These are phyloP conservation scores for Proliferodiscus dingleyae DNA, from an alignment of 2,329 filamentous ascomycete species.

Conservation along the genomic window DNA sequence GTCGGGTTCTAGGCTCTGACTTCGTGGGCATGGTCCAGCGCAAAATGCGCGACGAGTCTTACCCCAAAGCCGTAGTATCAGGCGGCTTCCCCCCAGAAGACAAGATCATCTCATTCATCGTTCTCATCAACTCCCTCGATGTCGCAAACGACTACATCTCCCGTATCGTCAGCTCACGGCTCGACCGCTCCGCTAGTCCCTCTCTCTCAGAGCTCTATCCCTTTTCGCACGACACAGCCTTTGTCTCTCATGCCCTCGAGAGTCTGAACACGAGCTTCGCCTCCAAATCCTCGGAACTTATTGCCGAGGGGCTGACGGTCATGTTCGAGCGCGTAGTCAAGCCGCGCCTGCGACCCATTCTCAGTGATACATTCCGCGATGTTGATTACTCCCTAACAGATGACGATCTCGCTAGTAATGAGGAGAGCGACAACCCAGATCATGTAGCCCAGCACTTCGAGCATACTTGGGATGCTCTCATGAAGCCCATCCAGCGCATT, in stretches of 20 bases:
- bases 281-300: constrained; percentile 72
- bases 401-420: constrained; percentile 53
- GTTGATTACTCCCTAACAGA: constrained; percentile 74
- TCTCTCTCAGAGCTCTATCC: constrained; percentile 66
- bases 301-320: constrained; percentile 78
- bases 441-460: constrained; percentile 75
- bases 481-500: constrained; percentile 77
- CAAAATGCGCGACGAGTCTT: constrained; percentile 95
- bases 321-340: constrained; percentile 86
- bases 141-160: constrained; percentile 85
- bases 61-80: constrained; percentile 73
- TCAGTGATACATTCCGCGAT: constrained; percentile 87
- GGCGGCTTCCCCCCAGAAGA: constrained; percentile 83
- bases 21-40: constrained; percentile 97
- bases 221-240: constrained; percentile 67
- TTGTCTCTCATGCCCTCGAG: constrained; percentile 64
- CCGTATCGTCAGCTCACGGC: constrained; percentile 71
- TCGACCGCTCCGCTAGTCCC: constrained; percentile 44
- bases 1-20: constrained; percentile 76
- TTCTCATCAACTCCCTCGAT: constrained; percentile 94
- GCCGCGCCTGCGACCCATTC: constrained; percentile 73
- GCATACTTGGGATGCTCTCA: constrained; percentile 77
- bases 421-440: constrained; percentile 41
- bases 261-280: constrained; percentile 68
- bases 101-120: constrained; percentile 81